These are phyloP conservation scores for Volvox africanus DNA, from an alignment of 139 green algal genomes.

Conservation along the genomic window DNA sequence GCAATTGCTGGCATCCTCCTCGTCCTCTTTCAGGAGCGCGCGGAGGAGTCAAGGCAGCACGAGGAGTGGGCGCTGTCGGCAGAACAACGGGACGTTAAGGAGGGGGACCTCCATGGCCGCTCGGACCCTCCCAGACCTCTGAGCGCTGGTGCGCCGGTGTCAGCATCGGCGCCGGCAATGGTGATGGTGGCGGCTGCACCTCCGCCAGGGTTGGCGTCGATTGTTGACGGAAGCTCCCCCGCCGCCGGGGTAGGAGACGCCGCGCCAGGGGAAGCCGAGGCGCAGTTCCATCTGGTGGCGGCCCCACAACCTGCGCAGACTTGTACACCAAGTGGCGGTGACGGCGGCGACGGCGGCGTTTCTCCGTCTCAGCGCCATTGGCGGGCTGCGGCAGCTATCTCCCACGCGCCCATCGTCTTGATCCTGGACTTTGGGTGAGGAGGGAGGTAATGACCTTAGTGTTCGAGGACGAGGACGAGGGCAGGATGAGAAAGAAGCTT, in stretches of 20 bases:
- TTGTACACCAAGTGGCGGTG: neutral
- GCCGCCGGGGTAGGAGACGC: neutral
- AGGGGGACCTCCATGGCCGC: neutral
- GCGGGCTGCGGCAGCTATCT: conserved; percentile 15
- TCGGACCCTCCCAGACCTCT: neutral
- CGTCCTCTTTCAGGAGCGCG: conserved; percentile 2
- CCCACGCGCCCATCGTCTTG: conserved; percentile 48
- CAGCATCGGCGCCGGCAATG: neutral
- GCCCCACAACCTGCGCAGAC: neutral
- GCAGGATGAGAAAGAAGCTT: too few species aligned
- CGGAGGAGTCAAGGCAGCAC: conserved; percentile 35
- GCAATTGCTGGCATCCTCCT: too few species aligned
- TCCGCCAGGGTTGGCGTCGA: neutral
- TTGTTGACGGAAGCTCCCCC: neutral
- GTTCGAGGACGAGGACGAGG: neutral
- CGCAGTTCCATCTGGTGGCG: neutral
- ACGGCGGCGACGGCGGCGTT: neutral
- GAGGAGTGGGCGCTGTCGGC: conserved; percentile 28
- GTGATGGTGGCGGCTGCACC: neutral
- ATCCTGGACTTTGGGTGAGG: conserved; percentile 60
- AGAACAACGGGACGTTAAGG: neutral
- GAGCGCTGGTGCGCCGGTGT: neutral
- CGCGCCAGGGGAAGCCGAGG: neutral
- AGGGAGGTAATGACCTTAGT: neutral
- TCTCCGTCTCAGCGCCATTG: conserved; percentile 26